These are phyloP conservation scores for Colletotrichum truncatum DNA, from an alignment of 2,329 filamentous ascomycete genomes.

Conservation along the genomic window DNA sequence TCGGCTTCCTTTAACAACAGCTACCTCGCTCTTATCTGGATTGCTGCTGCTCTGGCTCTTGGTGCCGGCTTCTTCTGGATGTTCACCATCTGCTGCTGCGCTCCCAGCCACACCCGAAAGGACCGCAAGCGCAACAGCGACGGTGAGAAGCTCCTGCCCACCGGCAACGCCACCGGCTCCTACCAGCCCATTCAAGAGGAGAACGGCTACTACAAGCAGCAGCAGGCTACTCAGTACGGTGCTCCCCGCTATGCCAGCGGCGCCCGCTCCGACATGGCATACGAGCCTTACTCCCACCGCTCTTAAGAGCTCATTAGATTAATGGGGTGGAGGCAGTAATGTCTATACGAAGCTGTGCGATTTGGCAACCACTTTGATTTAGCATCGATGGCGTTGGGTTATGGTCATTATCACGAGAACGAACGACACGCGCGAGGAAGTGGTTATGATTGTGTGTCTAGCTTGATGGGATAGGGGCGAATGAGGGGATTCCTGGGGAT, in stretches of 20 bases:
- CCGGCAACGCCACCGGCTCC: conserved; percentile 47
- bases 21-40: conserved; percentile 80
- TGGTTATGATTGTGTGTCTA: conserved; percentile 22
- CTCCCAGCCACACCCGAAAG: conserved; percentile 50
- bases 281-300: conserved; percentile 71
- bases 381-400: conserved; percentile 29
- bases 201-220: conserved; percentile 50
- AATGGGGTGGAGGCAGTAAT: background rate
- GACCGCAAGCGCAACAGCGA: conserved; percentile 43
- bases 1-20: conserved; percentile 70
- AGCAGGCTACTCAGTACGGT: conserved; percentile 42
- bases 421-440: conserved; percentile 17
- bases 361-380: conserved; percentile 13
- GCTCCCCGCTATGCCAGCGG: conserved; percentile 50
- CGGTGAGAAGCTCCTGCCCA: conserved; percentile 61
- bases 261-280: conserved; percentile 62
- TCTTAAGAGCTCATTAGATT: conserved; percentile 45
- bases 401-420: conserved; percentile 20
- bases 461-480: background rate
- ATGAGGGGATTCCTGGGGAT: conserved; percentile 13
- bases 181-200: conserved; percentile 58
- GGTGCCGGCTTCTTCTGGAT: conserved; percentile 89
- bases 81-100: conserved; percentile 91
- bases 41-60: conserved; percentile 80
- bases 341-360: background rate